Evolutionary conservation across 225 moss, liverwort and hornwort species (phyloP).

Genomic region (Pleurozium schreberi): DNA sequence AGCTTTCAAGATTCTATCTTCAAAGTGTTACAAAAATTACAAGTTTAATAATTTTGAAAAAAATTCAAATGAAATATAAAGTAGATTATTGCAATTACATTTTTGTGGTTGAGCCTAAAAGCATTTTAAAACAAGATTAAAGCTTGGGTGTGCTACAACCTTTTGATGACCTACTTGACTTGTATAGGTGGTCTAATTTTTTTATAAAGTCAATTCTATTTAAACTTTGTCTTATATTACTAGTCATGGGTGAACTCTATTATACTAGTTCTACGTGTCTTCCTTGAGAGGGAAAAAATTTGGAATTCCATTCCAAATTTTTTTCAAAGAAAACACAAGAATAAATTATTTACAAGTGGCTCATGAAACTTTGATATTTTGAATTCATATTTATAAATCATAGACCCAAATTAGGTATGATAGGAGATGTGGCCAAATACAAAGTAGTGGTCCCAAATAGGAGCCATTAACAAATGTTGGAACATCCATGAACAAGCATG

Average conservation of each 20-base stretch:
- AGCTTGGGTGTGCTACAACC: background rate
- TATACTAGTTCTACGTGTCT: accelerated
- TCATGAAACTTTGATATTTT: background rate
- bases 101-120: no score
- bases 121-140: background rate
- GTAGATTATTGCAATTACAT: no score
- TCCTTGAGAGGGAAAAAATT: background rate
- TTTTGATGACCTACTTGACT: accelerated
- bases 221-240: background rate
- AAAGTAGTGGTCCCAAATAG: background rate
- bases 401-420: background rate
- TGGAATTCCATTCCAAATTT: no score
- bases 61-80: no score
- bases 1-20: no score
- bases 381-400: background rate
- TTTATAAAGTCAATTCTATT: accelerated
- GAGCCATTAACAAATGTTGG: accelerated
- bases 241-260: background rate
- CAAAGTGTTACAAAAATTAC: no score
- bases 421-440: no score
- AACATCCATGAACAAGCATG: background rate
- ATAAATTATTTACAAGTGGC: accelerated
- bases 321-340: background rate
- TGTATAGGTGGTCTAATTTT: accelerated
- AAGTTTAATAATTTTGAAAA: no score